These are phyloP conservation scores for Penstemon eatonii DNA, from an alignment of 257 asterid genomes.

Conservation along the genomic window DNA sequence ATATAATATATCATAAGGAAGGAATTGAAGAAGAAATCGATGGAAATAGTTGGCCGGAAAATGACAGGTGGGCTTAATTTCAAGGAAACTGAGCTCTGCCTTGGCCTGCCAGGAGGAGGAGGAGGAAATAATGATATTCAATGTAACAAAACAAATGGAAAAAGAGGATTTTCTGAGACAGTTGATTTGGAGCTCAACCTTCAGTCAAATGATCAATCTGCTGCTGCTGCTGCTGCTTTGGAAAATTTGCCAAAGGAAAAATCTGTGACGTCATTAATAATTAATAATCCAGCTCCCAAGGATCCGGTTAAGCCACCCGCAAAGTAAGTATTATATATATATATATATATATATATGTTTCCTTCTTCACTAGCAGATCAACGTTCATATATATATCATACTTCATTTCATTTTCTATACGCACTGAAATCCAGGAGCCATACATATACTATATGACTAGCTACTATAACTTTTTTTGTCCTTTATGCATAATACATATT, in stretches of 20 bases:
- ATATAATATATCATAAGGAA: background rate
- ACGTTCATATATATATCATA: too few relatives aligned
- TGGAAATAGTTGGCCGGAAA: too few relatives aligned
- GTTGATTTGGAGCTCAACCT: conserved; percentile 64
- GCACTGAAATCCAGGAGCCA: too few relatives aligned
- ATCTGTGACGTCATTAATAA: background rate
- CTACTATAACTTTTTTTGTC: too few relatives aligned
- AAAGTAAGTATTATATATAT: conserved; percentile 32
- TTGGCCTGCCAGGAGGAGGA: conserved; percentile 52
- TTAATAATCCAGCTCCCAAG: conserved; percentile 21
- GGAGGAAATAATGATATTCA: background rate
- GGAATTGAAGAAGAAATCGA: background rate
- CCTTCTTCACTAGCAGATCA: too few relatives aligned
- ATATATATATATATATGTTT: too few relatives aligned
- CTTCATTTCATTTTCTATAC: too few relatives aligned
- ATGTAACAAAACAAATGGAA: conserved; percentile 38
- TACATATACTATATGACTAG: too few relatives aligned
- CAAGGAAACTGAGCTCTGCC: background rate
- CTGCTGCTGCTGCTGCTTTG: conserved; percentile 35
- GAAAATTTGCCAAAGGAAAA: conserved; percentile 34
- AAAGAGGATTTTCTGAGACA: conserved; percentile 59
- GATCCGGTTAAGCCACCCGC: conserved; percentile 60
- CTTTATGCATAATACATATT: too few relatives aligned
- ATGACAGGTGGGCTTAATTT: background rate
- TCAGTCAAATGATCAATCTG: conserved; percentile 35